A percentile compares a stretch with the other conserved stretches of the same genome.
Conservation (phyloP, 495 filamentous ascomycete genomes). For the Aspergillus diversus region DNA sequence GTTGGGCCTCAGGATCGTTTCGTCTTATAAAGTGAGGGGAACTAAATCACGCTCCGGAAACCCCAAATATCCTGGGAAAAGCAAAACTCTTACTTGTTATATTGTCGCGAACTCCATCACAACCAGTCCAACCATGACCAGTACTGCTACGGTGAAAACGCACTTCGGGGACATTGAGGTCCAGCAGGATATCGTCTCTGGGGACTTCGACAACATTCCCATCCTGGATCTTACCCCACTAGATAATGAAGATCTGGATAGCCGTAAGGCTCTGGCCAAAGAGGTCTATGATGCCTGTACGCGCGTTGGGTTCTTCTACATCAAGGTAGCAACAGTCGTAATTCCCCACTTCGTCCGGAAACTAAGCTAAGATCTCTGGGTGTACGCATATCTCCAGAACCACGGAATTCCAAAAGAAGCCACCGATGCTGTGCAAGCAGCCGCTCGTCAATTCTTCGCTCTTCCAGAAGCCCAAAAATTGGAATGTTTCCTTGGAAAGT, state of each 20-base stretch:
- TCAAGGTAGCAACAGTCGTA: conserved; percentile 33
- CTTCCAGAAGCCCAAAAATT: conserved; percentile 53
- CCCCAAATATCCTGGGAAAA: too few species aligned
- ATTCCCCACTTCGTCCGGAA: neutral
- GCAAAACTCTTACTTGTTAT: too few species aligned
- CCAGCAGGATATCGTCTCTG: conserved; percentile 9
- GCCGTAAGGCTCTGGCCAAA: conserved; percentile 39
- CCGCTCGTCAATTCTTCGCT: conserved; percentile 49
- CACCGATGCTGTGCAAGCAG: conserved; percentile 40
- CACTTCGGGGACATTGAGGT: conserved; percentile 12
- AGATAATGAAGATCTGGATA: conserved; percentile 30
- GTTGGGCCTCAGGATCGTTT: too few species aligned
- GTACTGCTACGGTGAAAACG: conserved; percentile 6
- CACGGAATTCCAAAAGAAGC: conserved; percentile 44
- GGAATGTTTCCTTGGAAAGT: conserved; percentile 42
- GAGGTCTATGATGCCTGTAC: conserved; percentile 53
- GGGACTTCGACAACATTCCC: conserved; percentile 38
- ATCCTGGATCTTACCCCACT: conserved; percentile 43
- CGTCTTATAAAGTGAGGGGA: too few species aligned
- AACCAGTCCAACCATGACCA: neutral
- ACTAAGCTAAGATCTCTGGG: neutral
- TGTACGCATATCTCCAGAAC: conserved; percentile 21
- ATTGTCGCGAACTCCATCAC: neutral
- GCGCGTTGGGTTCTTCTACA: conserved; percentile 61
- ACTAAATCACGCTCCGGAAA: too few species aligned